Evolutionary conservation across 768 basidiomycete species (phyloP), one percentile per base, ranked within the genome.

Genomic region (Astraeus odoratus): DNA sequence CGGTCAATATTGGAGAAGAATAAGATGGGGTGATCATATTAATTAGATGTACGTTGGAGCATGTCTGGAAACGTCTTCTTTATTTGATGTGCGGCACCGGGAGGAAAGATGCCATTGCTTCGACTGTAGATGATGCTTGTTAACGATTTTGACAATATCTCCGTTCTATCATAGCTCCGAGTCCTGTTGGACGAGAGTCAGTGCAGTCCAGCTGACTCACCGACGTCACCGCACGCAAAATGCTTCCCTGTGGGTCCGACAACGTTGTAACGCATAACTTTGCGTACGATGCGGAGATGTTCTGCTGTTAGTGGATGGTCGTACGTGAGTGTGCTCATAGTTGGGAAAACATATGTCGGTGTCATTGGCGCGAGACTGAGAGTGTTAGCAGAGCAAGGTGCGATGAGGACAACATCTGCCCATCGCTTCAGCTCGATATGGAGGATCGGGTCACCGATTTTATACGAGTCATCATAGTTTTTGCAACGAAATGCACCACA

Each of bases 281-380:
- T 86, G 22, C 71, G 72, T 5, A 95, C 74, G 30, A 86, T 57
- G 19, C 79, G 75, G 34, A 98, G 65, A 57, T 99, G 96, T 50
- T 86, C 78, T 1, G 78, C 76, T 1, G 94, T 97, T 35, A 98
- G 73, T 16, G 92, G 92, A 59, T 98, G 94, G 48, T 87, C 80
- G 58, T 89, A 98, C 95, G 98, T 99, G 52, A 90, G 71, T 3
- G 96, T 98, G 63, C 98, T 99, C 95, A 98, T 99, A 0, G 95
- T 95, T 1, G 95, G 95, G 58, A 94, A 98, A 29, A 97, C 65
- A 57, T 85, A 91, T 6, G 90, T 92, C 6, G 87, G 86, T 0
- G 90, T 96, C 5, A 77, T 73, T 0, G 93, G 88, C 2, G 86
- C 72, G 0, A 95, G 69, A 0, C n/a, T n/a, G 16, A 99, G 76